phyloP scores from a whole-genome alignment of 1,284 basidiomycete species.

The Pyrrhoderma lamaoense region DNA sequence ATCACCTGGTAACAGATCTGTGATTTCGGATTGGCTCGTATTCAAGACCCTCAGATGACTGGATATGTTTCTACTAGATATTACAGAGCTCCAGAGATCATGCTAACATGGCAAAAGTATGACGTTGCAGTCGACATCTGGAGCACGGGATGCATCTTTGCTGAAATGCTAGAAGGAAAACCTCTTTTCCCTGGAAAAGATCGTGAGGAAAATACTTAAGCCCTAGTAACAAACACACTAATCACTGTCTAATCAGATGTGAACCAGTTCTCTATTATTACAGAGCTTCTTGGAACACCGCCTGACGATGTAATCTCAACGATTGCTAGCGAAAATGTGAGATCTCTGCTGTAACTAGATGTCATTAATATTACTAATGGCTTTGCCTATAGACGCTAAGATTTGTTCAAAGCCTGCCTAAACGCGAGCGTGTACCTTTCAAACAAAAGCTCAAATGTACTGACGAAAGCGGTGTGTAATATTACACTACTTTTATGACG shows the following conservation, averaged over 20 bases:
- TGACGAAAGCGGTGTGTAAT: conserved; percentile 70
- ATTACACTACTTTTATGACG: not conserved
- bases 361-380: conserved; percentile 3
- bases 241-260: conserved; percentile 59
- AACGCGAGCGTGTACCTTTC: conserved; percentile 93
- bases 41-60: conserved; percentile 99
- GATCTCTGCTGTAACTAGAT: conserved; percentile 25
- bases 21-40: conserved; percentile 95
- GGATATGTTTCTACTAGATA: conserved; percentile 99
- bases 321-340: conserved; percentile 94
- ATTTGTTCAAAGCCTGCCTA: conserved; percentile 96
- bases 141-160: conserved; percentile 99
- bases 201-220: conserved; percentile 43
- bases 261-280: conserved; percentile 99
- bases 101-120: conserved; percentile 99
- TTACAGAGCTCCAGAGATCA: conserved; percentile 98
- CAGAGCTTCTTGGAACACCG: conserved; percentile 94
- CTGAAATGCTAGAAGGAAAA: conserved; percentile 99
- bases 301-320: conserved; percentile 99
- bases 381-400: conserved; percentile 72
- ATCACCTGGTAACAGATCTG: conserved; percentile 62
- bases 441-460: conserved; percentile 87
- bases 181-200: conserved; percentile 99
- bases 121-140: conserved; percentile 99
- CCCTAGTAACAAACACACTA: conserved; percentile 8